Evolutionary conservation across 1,284 basidiomycete species (phyloP), one percentile per base, ranked within the genome.

Genomic region (Trametes polyzona): DNA sequence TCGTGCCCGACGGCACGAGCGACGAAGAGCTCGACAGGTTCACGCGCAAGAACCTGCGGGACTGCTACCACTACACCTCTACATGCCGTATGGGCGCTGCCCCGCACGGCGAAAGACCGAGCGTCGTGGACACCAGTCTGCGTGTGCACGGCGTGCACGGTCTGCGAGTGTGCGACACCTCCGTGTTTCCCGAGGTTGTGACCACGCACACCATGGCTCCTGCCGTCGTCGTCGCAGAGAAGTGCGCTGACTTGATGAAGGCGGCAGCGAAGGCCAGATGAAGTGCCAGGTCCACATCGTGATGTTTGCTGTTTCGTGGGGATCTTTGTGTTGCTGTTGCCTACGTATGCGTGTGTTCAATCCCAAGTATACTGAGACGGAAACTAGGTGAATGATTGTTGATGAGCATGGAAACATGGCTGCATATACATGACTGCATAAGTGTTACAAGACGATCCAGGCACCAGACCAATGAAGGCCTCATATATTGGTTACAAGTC

Each of bases 121-220:
- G 78, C 3, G 83, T 84, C 0, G 73, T 85, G 17, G 81, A 85
- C 57, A 63, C 76, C 12, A 64, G 77, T 58, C 66, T 86, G 50
- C 65, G 69, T 12, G 82, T 87, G 17, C 77, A 81, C 55, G 83
- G 84, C 1, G 65, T 75, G 2, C 51, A 56, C 3, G 73, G 74
- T 8, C 63, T 81, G 53, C 66, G 78, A 1, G 67, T 80, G n/a
- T 74, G 70, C 35, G 78, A 80, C 52, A 71, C 76, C 16, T 73
- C 70, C 17, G 65, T 78, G 8, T 77, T 80, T 55, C 76, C 76
- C 3, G 62, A 68, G 26, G 67, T 73, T 12, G 62, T 71, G 12
- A 59, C 70, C 8, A 67, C 68, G 17, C 78, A 78, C 63, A 64
- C 73, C 1, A 73, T 74, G 66, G 73, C 76, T 11, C 69, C 68